A percentile compares a stretch with the other conserved stretches of the same genome.
These are phyloP conservation scores for Fusarium proliferatum DNA, from an alignment of 2,329 filamentous ascomycete genomes.

Conservation along the genomic window DNA sequence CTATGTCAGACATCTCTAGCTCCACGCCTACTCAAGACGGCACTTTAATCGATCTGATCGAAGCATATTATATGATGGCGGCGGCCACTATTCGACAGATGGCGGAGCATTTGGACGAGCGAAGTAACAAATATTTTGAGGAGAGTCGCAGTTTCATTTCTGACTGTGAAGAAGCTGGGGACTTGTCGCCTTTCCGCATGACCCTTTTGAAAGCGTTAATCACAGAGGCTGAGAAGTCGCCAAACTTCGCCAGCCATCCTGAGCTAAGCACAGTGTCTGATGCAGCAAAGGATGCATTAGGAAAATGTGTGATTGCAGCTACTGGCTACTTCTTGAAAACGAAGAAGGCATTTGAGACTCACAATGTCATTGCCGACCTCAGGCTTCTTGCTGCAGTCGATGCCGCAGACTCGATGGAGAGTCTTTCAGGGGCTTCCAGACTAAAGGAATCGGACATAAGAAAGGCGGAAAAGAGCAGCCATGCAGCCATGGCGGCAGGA, in stretches of 20 bases:
- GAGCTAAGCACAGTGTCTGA: conserved; percentile 40
- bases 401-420: conserved; percentile 43
- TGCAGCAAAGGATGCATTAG: conserved; percentile 44
- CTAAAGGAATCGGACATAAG: conserved; percentile 48
- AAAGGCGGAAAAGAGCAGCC: conserved; percentile 52
- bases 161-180: conserved; percentile 36
- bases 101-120: conserved; percentile 56
- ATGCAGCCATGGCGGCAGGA: conserved; percentile 49
- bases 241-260: conserved; percentile 41
- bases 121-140: conserved; percentile 55
- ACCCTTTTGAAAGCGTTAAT: conserved; percentile 52
- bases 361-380: conserved; percentile 39
- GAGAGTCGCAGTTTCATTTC: conserved; percentile 44
- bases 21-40: conserved; percentile 42
- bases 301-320: conserved; percentile 42
- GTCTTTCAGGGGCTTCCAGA: conserved; percentile 35
- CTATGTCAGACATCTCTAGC: conserved; percentile 44
- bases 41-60: conserved; percentile 48
- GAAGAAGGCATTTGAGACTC: conserved; percentile 46
- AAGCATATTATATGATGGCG: conserved; percentile 49
- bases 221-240: conserved; percentile 44
- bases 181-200: conserved; percentile 48
- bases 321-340: conserved; percentile 46
- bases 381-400: conserved; percentile 50
- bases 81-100: conserved; percentile 55